Evolutionary conservation across 2,329 filamentous ascomycete species (phyloP).

Genomic region (Seiridium cupressi): DNA sequence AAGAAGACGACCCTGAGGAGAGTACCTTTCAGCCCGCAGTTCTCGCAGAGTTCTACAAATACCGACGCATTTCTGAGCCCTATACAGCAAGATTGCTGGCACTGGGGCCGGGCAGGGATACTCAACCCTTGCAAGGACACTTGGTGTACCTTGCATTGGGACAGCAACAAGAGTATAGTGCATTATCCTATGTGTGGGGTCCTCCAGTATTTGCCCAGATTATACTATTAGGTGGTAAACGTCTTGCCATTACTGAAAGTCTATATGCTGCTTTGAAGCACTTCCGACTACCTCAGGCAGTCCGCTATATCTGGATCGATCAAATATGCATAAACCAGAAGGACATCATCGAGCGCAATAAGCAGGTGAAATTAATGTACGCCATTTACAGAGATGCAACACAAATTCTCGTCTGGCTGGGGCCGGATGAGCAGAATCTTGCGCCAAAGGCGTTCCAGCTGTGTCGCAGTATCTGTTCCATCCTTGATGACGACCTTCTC

Average conservation of each 20-base stretch:
- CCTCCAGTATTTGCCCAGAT: not conserved
- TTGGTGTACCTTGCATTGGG: not conserved
- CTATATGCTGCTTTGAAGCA: not conserved
- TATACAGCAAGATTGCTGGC: not conserved
- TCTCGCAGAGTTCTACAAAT: not conserved
- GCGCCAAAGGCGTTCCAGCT: slow-evolving; percentile 5
- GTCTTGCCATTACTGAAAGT: not conserved
- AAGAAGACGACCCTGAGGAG: not conserved
- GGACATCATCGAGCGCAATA: slow-evolving; percentile 30
- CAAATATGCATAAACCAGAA: slow-evolving; percentile 40
- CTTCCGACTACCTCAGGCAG: not conserved
- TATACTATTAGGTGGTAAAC: not conserved
- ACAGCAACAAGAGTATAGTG: not conserved
- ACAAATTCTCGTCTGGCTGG: slow-evolving; percentile 34
- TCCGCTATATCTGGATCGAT: slow-evolving; percentile 32
- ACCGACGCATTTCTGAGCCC: not conserved
- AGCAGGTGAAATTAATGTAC: slow-evolving; percentile 38
- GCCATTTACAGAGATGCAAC: slow-evolving; percentile 31
- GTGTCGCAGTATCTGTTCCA: not conserved
- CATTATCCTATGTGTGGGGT: not conserved
- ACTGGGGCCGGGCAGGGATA: not conserved
- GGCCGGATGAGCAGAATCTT: slow-evolving; percentile 12
- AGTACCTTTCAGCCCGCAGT: not conserved
- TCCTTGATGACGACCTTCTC: slow-evolving; percentile 4
- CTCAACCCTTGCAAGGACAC: not conserved